These are phyloP conservation scores for Albizia julibrissin DNA, from an alignment of 306 rosid species.

Conservation along the genomic window DNA sequence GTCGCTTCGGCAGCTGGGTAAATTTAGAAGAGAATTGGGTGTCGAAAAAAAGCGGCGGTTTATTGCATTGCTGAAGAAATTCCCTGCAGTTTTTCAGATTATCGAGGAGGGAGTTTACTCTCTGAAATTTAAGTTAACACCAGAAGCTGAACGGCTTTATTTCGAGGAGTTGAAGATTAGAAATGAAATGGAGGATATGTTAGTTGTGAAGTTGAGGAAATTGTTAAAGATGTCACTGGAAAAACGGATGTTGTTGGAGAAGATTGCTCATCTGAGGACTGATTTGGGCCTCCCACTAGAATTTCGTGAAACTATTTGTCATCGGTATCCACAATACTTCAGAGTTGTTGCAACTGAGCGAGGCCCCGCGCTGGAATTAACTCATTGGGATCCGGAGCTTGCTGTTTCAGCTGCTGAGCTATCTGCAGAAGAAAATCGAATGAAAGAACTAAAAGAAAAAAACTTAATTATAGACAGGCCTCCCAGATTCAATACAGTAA, in stretches of 20 bases:
- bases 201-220: constrained; percentile 75
- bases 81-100: constrained; percentile 77
- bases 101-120: constrained; percentile 77
- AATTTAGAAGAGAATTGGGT: constrained; percentile 70
- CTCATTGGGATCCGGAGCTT: constrained; percentile 91
- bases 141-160: constrained; percentile 79
- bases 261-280: constrained; percentile 66
- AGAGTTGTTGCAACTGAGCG: constrained; percentile 71
- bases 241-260: constrained; percentile 76
- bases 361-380: constrained; percentile 84
- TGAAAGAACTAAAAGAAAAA: constrained; percentile 65
- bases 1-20: constrained; percentile 77
- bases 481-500: constrained; percentile 63
- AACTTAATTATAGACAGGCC: constrained; percentile 84
- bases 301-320: constrained; percentile 85
- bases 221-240: constrained; percentile 82
- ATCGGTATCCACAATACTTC: constrained; percentile 76
- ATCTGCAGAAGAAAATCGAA: constrained; percentile 66
- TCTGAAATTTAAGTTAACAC: constrained; percentile 63
- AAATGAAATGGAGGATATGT: constrained; percentile 83
- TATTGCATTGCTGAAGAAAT: constrained; percentile 72
- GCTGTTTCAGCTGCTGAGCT: constrained; percentile 89
- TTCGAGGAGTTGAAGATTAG: constrained; percentile 73
- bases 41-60: constrained; percentile 60
- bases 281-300: constrained; percentile 81